Base-by-base conservation (phyloP, 345 rosid species). In the Linum usitatissimum region DNA sequence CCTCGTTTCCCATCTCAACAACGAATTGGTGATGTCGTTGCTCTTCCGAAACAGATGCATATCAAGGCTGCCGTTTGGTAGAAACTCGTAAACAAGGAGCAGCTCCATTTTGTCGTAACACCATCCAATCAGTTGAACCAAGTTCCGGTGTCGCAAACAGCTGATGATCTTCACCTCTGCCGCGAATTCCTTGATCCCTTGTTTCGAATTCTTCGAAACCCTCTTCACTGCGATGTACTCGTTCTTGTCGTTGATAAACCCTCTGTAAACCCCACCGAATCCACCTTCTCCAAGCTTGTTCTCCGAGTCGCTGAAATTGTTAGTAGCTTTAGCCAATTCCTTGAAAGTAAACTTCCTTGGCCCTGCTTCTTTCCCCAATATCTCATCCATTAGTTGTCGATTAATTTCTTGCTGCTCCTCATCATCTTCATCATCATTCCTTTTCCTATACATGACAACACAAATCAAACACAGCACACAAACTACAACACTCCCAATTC, bases 1-100 rank as follows among this genome's bases (percentile, higher is more conserved):
- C 58, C 58, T 55, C 30, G n/a, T 18, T 21, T 55, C 58, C 58
- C 58, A 55, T 55, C 21, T 18, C 58, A 55, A 55, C 57, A 53
- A 19, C 7, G 13, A 12, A 40, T 7, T 6, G 49, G 6, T 42
- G 14, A 9, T 14, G 15, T 42, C 49, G 4, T n/a, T 55, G 21
- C 18, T 55, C 58, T 55, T 21, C 6, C 14, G 6, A n/a, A 55
- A 55, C 21, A 55, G 58, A 55, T 55, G 58, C 10, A 21, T 18
- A 55, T 55, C 51, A 10, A 45, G 14, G 51, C 51, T 45, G 51
- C 51, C 51, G 10, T 45, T 45, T 3, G 51, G 51, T 8, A 45
- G 51, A 45, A 45, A 45, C 51, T 45, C 17, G 15, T 45, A 45
- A 15, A 45, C 51, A 2, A 21, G 7, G 10, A 55, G 30, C 30